A percentile compares a stretch with the other conserved stretches of the same genome.
Conservation (phyloP, 371 early-diverging fungal genomes). For the Rhizopus sp. region DNA sequence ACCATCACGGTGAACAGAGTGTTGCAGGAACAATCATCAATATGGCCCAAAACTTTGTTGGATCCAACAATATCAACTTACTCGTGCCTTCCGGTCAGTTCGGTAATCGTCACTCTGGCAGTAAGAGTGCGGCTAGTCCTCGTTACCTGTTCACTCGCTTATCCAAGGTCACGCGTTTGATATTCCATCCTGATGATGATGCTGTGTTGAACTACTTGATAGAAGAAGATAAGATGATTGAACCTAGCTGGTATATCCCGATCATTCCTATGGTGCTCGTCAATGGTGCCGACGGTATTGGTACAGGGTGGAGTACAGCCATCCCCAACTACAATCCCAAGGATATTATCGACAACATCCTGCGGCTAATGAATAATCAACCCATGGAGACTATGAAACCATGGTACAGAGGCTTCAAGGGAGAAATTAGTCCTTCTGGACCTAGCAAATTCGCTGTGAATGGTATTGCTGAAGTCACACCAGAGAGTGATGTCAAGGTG, state of each 20-base stretch:
- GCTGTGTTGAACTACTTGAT: conserved; percentile 85
- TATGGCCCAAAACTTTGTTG: conserved; percentile 98
- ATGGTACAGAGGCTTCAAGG: conserved; percentile 97
- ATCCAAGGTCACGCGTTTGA: conserved; percentile 73
- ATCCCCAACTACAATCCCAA: conserved; percentile 90
- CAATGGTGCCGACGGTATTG: conserved; percentile 99
- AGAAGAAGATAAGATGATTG: conserved; percentile 96
- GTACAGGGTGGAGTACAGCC: conserved; percentile 92
- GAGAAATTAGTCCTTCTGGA: conserved; percentile 59
- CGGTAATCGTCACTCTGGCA: conserved; percentile 96
- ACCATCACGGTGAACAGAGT: conserved; percentile 98
- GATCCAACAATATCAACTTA: conserved; percentile 97
- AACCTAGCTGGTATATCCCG: conserved; percentile 98
- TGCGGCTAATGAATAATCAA: conserved; percentile 82
- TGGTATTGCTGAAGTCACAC: conserved; percentile 75
- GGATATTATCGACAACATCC: conserved; percentile 93
- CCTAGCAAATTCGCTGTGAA: conserved; percentile 69
- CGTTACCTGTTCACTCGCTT: conserved; percentile 98
- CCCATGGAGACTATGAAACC: conserved; percentile 85
- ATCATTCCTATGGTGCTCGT: conserved; percentile 97
- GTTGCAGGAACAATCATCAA: conserved; percentile 92
- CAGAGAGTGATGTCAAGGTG: conserved; percentile 83
- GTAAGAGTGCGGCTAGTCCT: conserved; percentile 97
- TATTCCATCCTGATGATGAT: conserved; percentile 94
- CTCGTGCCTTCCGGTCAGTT: conserved; percentile 96